phyloP scores from a whole-genome alignment of 1,284 basidiomycete species.

The Somion occarium region DNA sequence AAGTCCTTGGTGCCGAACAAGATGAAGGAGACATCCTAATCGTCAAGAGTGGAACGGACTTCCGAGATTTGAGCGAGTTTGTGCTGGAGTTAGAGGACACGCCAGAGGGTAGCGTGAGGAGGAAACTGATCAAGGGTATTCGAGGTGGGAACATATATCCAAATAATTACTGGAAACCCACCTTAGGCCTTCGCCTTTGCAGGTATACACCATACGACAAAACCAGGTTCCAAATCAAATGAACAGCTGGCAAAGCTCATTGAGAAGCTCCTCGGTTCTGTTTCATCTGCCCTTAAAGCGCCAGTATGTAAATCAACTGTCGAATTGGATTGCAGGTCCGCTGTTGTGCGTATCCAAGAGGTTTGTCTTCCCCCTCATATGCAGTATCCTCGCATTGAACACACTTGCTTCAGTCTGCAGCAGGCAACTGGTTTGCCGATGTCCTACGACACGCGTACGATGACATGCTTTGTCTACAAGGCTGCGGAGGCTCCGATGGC shows the following conservation, averaged over 20 bases:
- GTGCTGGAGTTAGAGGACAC: conserved; percentile 59
- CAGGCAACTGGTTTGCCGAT: conserved; percentile 90
- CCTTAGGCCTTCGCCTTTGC: neutral
- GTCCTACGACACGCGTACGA: conserved; percentile 85
- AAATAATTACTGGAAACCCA: neutral
- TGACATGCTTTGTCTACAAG: conserved; percentile 62
- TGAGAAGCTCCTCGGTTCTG: conserved; percentile 63
- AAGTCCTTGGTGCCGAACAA: conserved; percentile 66
- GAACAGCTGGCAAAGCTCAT: conserved; percentile 57
- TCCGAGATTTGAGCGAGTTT: conserved; percentile 81
- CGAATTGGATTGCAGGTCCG: conserved; percentile 73
- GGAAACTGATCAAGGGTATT: conserved; percentile 60
- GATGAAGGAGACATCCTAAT: conserved; percentile 73
- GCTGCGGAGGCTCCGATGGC: conserved; percentile 64
- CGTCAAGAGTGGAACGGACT: conserved; percentile 89
- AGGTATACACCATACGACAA: conserved; percentile 65
- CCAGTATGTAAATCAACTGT: conserved; percentile 71
- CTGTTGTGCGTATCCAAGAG: conserved; percentile 68
- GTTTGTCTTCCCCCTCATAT: conserved; percentile 30
- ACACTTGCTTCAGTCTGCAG: conserved; percentile 51
- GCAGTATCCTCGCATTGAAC: neutral
- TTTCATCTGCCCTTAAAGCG: conserved; percentile 65
- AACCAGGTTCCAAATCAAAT: conserved; percentile 59
- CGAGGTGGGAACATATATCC: conserved; percentile 41
- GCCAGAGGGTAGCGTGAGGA: conserved; percentile 60